Percentiles rank a stretch among this genome's conserved stretches.
Conservation (phyloP, 768 basidiomycete genomes). For the Pleurotus eryngii region DNA sequence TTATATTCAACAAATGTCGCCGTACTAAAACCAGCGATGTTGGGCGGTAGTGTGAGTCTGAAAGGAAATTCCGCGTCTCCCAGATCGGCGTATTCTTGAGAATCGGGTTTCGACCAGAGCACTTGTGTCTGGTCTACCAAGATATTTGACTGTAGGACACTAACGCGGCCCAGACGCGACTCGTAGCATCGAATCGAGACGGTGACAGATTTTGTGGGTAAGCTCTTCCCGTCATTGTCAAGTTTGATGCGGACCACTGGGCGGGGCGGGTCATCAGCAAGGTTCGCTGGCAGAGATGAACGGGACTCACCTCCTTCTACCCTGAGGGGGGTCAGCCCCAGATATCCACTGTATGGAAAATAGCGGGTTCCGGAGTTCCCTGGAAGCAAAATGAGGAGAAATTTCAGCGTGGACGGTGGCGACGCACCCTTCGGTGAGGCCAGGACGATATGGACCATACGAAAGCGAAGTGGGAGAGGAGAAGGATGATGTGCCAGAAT, state of each 20-base stretch:
- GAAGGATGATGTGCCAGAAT: conserved; percentile 14
- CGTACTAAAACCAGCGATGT: conserved; percentile 63
- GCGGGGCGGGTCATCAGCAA: neutral
- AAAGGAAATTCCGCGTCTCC: conserved; percentile 70
- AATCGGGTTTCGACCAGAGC: conserved; percentile 65
- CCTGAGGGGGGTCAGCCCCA: conserved; percentile 76
- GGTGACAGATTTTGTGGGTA: conserved; percentile 63
- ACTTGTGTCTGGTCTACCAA: conserved; percentile 65
- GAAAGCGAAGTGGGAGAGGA: conserved; percentile 21
- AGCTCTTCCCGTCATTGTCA: conserved; percentile 65
- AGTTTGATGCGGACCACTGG: conserved; percentile 67
- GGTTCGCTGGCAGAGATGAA: conserved; percentile 10
- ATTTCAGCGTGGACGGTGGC: neutral
- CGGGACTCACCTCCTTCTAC: conserved; percentile 65
- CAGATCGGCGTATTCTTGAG: conserved; percentile 56
- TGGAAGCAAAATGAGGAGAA: conserved; percentile 15
- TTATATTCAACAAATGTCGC: conserved; percentile 75
- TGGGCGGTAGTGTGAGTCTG: conserved; percentile 62
- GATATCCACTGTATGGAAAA: conserved; percentile 75
- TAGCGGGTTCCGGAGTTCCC: conserved; percentile 67
- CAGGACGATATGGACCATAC: conserved; percentile 70
- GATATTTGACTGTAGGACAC: conserved; percentile 54
- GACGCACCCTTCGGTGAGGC: conserved; percentile 53
- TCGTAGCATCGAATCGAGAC: conserved; percentile 86
- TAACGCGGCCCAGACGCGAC: conserved; percentile 61